Evolutionary conservation across 345 rosid genomes (phyloP).

Genomic region (Linum usitatissimum): DNA sequence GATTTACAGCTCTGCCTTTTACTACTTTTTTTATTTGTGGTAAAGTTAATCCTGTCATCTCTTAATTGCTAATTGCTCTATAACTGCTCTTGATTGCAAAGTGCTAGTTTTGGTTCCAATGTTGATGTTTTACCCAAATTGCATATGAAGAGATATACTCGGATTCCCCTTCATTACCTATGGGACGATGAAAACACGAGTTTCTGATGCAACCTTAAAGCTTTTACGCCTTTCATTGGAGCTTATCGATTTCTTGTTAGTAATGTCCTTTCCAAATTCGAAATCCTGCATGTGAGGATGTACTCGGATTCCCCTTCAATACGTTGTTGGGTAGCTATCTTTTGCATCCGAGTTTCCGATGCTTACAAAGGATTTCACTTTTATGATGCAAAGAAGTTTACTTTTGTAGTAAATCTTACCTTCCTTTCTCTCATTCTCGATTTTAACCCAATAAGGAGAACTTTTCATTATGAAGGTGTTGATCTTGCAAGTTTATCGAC

Average conservation of each 20-base stretch:
- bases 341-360: slow-evolving; percentile 43
- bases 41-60: too few relatives aligned
- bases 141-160: slow-evolving; percentile 41
- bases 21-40: too few relatives aligned
- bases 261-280: too few relatives aligned
- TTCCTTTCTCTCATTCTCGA: not conserved
- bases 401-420: not conserved
- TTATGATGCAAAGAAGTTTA: not conserved
- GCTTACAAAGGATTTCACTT: slow-evolving; percentile 7
- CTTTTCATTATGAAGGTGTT: not conserved
- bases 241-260: not conserved
- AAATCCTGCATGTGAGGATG: slow-evolving; percentile 33
- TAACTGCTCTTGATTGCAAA: too few relatives aligned
- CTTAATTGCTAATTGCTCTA: too few relatives aligned
- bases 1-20: too few relatives aligned
- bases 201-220: slow-evolving; percentile 33
- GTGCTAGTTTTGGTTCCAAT: too few relatives aligned
- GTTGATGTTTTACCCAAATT: not conserved
- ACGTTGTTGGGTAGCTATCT: slow-evolving; percentile 37
- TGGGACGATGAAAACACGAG: slow-evolving; percentile 49
- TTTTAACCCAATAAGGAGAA: not conserved
- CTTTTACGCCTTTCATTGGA: not conserved
- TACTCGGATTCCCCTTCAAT: slow-evolving; percentile 73
- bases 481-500: not conserved
- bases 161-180: slow-evolving; percentile 52